Evolutionary conservation across 352 stramenopile genomes (phyloP), one percentile per base, ranked within the genome.

Genomic region (Heterotrichella gracilis): DNA sequence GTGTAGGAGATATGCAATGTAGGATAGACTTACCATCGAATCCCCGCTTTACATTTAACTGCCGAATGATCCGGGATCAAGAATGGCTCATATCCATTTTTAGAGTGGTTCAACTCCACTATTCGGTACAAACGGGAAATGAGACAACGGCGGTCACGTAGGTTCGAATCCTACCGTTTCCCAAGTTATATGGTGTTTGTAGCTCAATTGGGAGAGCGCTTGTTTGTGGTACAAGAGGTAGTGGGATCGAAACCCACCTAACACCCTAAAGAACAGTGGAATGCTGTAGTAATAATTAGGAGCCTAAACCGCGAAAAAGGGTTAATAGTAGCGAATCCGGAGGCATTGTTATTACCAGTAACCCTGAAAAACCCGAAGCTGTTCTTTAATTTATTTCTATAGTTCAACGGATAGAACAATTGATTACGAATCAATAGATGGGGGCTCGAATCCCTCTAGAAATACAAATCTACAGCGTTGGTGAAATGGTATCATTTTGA

Each of bases 321-420:
- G n/a, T n/a, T n/a, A n/a, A n/a, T n/a, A n/a, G n/a, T n/a, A n/a
- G n/a, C n/a, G n/a, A n/a, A n/a, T n/a, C n/a, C n/a, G n/a, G n/a
- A n/a, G n/a, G n/a, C n/a, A n/a, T n/a, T n/a, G n/a, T n/a, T n/a
- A n/a, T n/a, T n/a, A n/a, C n/a, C n/a, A 53, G 32, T 53, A 53
- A 17, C 9, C 9, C 32, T n/a, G 32, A 53, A 53, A 53, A 53
- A 53, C 32, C n/a, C 32, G n/a, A 53, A 17, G 32, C 32, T 53
- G 9, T 17, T 17, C 32, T n/a, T 53, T n/a, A 53, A 53, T 17
- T n/a, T 53, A n/a, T 53, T n/a, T 53, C 32, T n/a, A 53, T 53
- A 53, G 32, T 53, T 53, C n/a, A 53, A 53, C n/a, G 32, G 32
- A 53, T 53, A 53, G n/a, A 53, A 53, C 32, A n/a, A 17, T n/a